phyloP scores from a whole-genome alignment of 768 basidiomycete genomes.

The Kwoniella europaea region DNA sequence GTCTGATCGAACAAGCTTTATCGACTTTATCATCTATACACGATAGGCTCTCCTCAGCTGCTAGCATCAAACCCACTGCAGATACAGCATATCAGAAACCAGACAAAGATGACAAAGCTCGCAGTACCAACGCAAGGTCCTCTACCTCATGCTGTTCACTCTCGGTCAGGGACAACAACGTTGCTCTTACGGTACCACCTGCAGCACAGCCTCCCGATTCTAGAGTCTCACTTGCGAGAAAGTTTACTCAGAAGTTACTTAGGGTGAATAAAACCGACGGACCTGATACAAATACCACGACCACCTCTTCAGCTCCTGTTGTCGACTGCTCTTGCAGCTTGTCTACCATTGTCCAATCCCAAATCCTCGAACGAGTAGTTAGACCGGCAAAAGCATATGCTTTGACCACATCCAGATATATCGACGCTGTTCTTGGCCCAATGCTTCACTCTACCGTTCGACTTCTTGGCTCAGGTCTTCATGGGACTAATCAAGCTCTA shows the following conservation, averaged over 20 bases:
- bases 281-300: not conserved
- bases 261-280: conserved; percentile 7
- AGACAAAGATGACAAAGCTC: not conserved
- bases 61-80: conserved; percentile 4
- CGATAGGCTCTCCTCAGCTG: conserved; percentile 10
- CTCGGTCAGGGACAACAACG: conserved; percentile 14
- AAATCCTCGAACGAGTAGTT: not conserved
- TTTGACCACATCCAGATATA: not conserved
- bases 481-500: not conserved
- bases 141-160: conserved; percentile 21
- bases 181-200: conserved; percentile 26
- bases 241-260: conserved; percentile 14
- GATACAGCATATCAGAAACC: not conserved
- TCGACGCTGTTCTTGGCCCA: conserved; percentile 2
- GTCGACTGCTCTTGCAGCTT: conserved; percentile 19
- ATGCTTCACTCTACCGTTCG: not conserved
- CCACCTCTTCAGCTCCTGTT: not conserved
- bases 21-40: conserved; percentile 23
- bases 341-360: conserved; percentile 5
- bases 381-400: not conserved
- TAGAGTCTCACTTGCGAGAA: not conserved
- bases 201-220: not conserved
- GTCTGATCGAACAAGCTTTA: conserved; percentile 24
- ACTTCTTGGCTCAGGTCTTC: not conserved
- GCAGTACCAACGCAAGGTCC: not conserved